A percentile compares a stretch with the other conserved stretches of the same genome.
Evolutionary conservation across 2,329 filamentous ascomycete genomes (phyloP).

Genomic region (Talaromyces sp.): DNA sequence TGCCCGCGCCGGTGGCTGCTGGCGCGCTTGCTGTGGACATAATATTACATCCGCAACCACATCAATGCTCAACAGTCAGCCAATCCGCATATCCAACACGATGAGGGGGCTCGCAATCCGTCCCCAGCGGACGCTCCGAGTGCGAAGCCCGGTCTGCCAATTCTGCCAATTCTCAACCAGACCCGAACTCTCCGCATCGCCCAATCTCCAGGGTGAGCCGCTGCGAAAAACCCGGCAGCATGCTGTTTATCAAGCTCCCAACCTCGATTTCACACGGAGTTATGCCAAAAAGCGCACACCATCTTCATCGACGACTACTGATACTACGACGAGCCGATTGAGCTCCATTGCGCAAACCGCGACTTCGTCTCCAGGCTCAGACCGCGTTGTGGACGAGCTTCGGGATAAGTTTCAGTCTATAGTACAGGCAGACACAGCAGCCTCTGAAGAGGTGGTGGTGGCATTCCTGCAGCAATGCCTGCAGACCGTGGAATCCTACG

Average conservation of each 20-base stretch:
- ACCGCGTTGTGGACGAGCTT: slow-evolving; percentile 26
- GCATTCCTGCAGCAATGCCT: slow-evolving; percentile 31
- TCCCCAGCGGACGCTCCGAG: slow-evolving; percentile 14
- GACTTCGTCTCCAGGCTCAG: background rate
- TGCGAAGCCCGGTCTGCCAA: slow-evolving; percentile 28
- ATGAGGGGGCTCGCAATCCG: slow-evolving; percentile 34
- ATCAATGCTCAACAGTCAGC: background rate
- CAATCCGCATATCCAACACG: background rate
- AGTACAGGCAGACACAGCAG: slow-evolving; percentile 24
- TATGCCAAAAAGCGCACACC: background rate
- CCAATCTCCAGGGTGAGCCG: slow-evolving; percentile 6
- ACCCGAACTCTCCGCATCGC: slow-evolving; percentile 13
- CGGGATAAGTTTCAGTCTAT: slow-evolving; percentile 23
- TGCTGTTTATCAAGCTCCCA: background rate
- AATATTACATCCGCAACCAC: background rate
- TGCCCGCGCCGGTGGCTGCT: background rate
- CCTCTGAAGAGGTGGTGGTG: slow-evolving; percentile 29
- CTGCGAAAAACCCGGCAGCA: slow-evolving; percentile 2
- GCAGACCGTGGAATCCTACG: slow-evolving; percentile 25
- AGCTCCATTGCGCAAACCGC: background rate
- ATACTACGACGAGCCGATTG: background rate
- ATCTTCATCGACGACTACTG: background rate
- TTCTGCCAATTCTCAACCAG: slow-evolving; percentile 31
- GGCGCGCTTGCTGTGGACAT: background rate
- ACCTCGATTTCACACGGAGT: background rate